Percentiles rank a stretch among this genome's conserved stretches.
Evolutionary conservation across 1,284 basidiomycete species (phyloP).

Genomic region (Neolentinus lepideus): DNA sequence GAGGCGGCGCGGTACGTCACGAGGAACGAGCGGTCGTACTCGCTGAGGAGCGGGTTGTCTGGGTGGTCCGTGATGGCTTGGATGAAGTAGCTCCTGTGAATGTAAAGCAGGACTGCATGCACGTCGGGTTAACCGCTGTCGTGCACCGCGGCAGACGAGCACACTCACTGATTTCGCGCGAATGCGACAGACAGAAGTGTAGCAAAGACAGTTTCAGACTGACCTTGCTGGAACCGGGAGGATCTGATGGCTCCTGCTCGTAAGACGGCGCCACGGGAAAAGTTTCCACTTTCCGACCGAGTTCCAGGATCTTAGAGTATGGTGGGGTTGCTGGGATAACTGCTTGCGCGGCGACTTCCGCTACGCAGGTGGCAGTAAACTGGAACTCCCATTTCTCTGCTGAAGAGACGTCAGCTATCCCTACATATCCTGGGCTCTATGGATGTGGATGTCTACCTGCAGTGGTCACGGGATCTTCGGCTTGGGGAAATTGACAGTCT

Average conservation of each 20-base stretch:
- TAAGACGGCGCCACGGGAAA: constrained; percentile 38
- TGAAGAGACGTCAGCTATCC: constrained; percentile 15
- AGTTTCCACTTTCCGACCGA: constrained; percentile 57
- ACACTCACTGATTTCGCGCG: constrained; percentile 52
- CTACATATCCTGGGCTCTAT: neutral
- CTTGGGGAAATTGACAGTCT: constrained; percentile 54
- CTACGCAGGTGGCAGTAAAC: constrained; percentile 61
- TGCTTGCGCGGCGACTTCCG: constrained; percentile 58
- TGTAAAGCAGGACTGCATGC: constrained; percentile 23
- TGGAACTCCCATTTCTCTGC: constrained; percentile 68
- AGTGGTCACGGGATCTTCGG: constrained; percentile 42
- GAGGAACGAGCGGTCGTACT: constrained; percentile 32
- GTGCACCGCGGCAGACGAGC: neutral
- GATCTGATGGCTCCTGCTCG: constrained; percentile 16
- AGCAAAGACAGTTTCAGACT: constrained; percentile 44
- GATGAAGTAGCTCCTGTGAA: constrained; percentile 32
- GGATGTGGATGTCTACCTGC: neutral
- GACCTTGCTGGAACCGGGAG: constrained; percentile 29
- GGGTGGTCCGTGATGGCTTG: constrained; percentile 32
- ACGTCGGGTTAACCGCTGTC: neutral
- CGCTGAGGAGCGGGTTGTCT: constrained; percentile 28
- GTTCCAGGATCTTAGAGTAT: constrained; percentile 53
- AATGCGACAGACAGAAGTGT: constrained; percentile 60
- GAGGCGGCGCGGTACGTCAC: constrained; percentile 30
- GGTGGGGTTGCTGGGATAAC: constrained; percentile 58